Percentiles rank a stretch among this genome's conserved stretches.
These are phyloP conservation scores for Euphorbia corollata DNA, from an alignment of 441 rosid genomes.

Conservation along the genomic window DNA sequence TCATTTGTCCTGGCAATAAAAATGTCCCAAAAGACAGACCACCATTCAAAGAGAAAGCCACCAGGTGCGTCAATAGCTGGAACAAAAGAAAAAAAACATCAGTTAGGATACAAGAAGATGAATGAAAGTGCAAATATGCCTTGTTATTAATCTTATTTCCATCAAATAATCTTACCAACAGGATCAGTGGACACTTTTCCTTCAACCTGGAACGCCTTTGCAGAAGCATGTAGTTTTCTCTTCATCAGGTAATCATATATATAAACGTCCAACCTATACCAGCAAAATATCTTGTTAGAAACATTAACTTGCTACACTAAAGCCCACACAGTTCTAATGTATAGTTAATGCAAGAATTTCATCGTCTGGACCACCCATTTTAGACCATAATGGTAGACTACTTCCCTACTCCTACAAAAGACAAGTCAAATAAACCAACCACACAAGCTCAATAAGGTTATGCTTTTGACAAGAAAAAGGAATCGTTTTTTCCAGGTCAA, in stretches of 20 bases:
- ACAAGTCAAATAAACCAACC: not conserved
- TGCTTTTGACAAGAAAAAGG: not conserved
- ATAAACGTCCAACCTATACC: conserved; percentile 49
- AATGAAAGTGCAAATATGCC: not conserved
- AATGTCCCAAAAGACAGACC: conserved; percentile 64
- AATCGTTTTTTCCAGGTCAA: not conserved
- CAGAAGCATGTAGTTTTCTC: conserved; percentile 47
- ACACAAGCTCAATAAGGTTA: not conserved
- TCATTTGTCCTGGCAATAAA: conserved; percentile 43
- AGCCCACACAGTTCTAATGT: not conserved
- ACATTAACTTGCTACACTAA: no score
- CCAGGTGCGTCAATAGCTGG: conserved; percentile 56
- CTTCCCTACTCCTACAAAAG: not conserved
- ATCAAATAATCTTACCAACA: conserved; percentile 37
- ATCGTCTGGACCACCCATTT: not conserved
- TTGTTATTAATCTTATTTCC: not conserved
- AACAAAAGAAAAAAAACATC: conserved; percentile 11
- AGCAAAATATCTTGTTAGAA: not conserved
- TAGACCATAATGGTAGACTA: not conserved
- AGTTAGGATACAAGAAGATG: conserved; percentile 1
- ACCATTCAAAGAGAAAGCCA: conserved; percentile 60
- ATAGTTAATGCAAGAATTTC: not conserved
- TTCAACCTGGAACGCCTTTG: conserved; percentile 45
- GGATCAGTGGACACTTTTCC: conserved; percentile 42
- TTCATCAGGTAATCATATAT: conserved; percentile 51